Evolutionary conservation across 176 grass and related monocot genomes (phyloP), one percentile per base, ranked within the genome.

Genomic region (Coix lacrymajobi): DNA sequence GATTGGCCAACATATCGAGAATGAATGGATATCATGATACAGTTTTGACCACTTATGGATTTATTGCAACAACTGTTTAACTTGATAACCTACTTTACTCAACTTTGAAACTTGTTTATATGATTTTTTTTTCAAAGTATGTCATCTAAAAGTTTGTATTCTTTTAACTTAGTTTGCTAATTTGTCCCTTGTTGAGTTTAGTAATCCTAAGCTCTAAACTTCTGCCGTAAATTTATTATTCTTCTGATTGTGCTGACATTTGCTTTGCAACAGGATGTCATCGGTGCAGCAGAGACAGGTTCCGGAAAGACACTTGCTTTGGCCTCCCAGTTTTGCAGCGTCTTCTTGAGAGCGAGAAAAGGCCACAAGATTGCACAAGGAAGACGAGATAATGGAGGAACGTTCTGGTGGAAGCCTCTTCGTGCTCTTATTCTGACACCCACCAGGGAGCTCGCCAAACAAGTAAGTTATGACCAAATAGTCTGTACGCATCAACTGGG

Each of bases 221-320:
- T 52, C 37, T 56, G 6, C 38, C 19, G 6, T 28, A 75, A 45
- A 6, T 41, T 71, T n/a, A n/a, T n/a, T 33, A 7, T 49, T 70
- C 38, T 72, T 79, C 19, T 79, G 20, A 29, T 28, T 67, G 16
- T 73, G 57, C 75, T 79, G 17, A 67, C 75, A 80, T 84, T 71
- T 57, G 33, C 62, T 69, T 68, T 80, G 69, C 54, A 81, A 85
- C 84, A 97, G 95, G 95, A 97, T 97, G 92, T 97, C 49, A 87
- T 97, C 73, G 95, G 95, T 91, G 95, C 95, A 44, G 95, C 95
- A 33, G 95, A 97, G 78, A 97, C 95, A 64, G 95, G 95, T 48
- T 97, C 95, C 15, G 95, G 95, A 64, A 97, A 97, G 86, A 97
- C 95, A 66, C 86, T 97, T 79, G 95, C 95, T 29, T 97, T 70